These are phyloP conservation scores for Arxiozyma telluris DNA, from an alignment of 1,139 yeast species.

Conservation along the genomic window DNA sequence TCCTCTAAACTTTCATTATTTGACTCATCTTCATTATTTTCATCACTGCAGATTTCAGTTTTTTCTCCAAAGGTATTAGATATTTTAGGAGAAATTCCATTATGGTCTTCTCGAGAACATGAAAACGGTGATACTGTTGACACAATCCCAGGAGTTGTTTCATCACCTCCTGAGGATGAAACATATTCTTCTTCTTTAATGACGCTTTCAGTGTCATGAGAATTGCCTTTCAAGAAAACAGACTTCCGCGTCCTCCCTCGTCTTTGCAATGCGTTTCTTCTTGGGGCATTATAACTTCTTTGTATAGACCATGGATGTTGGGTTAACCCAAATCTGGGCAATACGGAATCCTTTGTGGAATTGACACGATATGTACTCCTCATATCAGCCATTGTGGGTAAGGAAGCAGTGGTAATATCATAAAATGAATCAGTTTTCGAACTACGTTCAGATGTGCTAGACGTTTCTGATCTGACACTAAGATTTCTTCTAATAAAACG, in stretches of 20 bases:
- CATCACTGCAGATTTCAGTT: not conserved
- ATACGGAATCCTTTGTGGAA: slow-evolving; percentile 20
- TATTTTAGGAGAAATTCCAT: not conserved
- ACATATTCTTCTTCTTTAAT: slow-evolving; percentile 27
- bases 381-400: slow-evolving; percentile 19
- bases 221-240: slow-evolving; percentile 13
- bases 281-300: slow-evolving; percentile 38
- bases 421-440: slow-evolving; percentile 36
- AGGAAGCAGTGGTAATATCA: slow-evolving; percentile 31
- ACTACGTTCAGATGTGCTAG: slow-evolving; percentile 35
- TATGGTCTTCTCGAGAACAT: not conserved
- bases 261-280: slow-evolving; percentile 18
- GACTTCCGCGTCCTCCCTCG: slow-evolving; percentile 18
- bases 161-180: slow-evolving; percentile 16
- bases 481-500: slow-evolving; percentile 28
- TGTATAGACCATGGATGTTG: slow-evolving; percentile 28
- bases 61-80: not conserved
- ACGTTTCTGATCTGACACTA: slow-evolving; percentile 34
- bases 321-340: slow-evolving; percentile 22
- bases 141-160: not conserved
- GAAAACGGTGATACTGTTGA: not conserved
- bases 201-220: slow-evolving; percentile 21
- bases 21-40: not conserved
- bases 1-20: slow-evolving; percentile 14
- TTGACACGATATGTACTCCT: slow-evolving; percentile 13